Conservation (phyloP, 164 flowering plant genomes). For the Vitis riparia region DNA sequence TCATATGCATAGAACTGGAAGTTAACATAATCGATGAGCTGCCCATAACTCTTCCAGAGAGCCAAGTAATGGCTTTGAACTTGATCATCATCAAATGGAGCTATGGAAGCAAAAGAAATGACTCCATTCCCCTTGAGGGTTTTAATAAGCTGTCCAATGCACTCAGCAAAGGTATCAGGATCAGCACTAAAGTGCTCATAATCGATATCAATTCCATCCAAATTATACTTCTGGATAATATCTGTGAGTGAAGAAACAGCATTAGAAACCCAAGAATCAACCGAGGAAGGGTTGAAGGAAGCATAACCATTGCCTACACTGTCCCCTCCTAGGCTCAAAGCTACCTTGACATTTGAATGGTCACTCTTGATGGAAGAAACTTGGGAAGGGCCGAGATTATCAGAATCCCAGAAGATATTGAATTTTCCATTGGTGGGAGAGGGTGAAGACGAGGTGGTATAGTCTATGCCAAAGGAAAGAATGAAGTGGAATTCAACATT, state of each 20-base stretch:
- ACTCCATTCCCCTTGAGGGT: slow-evolving; percentile 35
- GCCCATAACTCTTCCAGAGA: slow-evolving; percentile 43
- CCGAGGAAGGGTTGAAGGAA: slow-evolving; percentile 44
- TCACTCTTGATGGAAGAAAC: slow-evolving; percentile 37
- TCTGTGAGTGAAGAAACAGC: slow-evolving; percentile 55
- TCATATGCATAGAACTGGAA: slow-evolving; percentile 64
- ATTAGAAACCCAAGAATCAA: slow-evolving; percentile 57
- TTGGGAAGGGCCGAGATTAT: slow-evolving; percentile 40
- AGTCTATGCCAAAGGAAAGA: slow-evolving; percentile 67
- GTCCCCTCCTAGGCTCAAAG: slow-evolving; percentile 61
- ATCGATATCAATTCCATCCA: slow-evolving; percentile 60
- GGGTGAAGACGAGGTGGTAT: slow-evolving; percentile 34
- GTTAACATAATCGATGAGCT: slow-evolving; percentile 55
- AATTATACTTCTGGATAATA: slow-evolving; percentile 38
- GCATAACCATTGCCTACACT: slow-evolving; percentile 20
- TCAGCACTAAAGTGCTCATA: slow-evolving; percentile 50
- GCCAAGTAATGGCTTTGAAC: slow-evolving; percentile 52
- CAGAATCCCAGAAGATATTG: slow-evolving; percentile 54
- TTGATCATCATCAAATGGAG: slow-evolving; percentile 44
- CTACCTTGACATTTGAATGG: slow-evolving; percentile 49
- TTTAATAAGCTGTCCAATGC: slow-evolving; percentile 41
- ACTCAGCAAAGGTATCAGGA: slow-evolving; percentile 44
- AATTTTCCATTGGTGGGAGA: slow-evolving; percentile 61
- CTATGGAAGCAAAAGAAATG: slow-evolving; percentile 55
- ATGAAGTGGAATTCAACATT: slow-evolving; percentile 59